Conservation (phyloP, 164 flowering plant genomes). For the Litsea cubeba region DNA sequence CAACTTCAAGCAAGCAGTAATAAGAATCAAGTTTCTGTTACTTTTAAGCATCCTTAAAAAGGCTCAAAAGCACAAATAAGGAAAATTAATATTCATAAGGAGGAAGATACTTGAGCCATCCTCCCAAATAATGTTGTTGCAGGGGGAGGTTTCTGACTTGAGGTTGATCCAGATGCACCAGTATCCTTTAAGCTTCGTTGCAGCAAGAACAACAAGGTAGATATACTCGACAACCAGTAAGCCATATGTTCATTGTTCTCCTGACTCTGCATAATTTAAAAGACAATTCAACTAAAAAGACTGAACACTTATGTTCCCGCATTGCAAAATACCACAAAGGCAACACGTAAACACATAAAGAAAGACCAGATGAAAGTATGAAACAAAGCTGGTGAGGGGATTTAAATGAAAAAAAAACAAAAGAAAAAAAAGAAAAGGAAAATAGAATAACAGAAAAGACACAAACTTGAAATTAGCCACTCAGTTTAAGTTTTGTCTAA, state of each 20-base stretch:
- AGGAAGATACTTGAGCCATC: conserved; percentile 53
- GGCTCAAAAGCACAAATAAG: background rate
- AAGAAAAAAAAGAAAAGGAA: no score
- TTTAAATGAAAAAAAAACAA: no score
- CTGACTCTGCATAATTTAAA: conserved; percentile 47
- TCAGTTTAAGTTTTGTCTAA: no score
- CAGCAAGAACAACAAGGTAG: conserved; percentile 75
- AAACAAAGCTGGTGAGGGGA: no score
- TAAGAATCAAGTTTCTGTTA: background rate
- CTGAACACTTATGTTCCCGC: no score
- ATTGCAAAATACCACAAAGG: background rate
- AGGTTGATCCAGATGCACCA: conserved; percentile 45
- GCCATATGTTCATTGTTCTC: conserved; percentile 78
- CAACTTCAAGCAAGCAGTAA: background rate
- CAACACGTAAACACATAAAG: no score
- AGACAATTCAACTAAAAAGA: no score
- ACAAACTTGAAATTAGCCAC: no score
- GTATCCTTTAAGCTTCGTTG: conserved; percentile 69
- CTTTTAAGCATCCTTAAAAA: background rate
- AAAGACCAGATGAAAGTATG: no score
- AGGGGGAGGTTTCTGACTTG: conserved; percentile 60
- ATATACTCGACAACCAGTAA: conserved; percentile 90
- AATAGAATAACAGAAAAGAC: no score
- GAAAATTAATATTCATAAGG: background rate
- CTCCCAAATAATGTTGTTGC: conserved; percentile 83